Evolutionary conservation across 305 asterid species (phyloP).

Genomic region (Fraxinus greggii): DNA sequence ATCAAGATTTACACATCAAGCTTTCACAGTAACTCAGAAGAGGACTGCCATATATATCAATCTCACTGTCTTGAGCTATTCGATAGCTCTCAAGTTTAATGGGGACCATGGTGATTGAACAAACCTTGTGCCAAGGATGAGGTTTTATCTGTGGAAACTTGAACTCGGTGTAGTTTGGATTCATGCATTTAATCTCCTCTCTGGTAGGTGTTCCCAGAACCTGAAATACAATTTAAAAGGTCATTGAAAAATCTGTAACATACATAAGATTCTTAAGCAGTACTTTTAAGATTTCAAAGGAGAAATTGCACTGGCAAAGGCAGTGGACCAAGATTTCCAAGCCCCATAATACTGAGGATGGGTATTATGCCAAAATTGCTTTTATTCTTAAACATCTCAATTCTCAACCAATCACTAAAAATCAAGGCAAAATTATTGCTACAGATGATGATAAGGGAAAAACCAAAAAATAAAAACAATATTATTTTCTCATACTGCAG

Average conservation of each 20-base stretch:
- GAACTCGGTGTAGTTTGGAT: slow-evolving; percentile 74
- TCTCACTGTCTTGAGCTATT: slow-evolving; percentile 14
- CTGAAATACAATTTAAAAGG: slow-evolving; percentile 43
- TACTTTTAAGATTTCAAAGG: background rate
- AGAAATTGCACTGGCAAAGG: slow-evolving; percentile 1
- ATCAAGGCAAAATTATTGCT: background rate
- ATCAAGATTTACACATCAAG: background rate
- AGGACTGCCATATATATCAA: background rate
- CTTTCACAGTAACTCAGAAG: background rate
- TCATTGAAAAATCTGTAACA: background rate
- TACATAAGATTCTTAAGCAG: background rate
- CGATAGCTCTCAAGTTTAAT: background rate
- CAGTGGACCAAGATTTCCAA: background rate
- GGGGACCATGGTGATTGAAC: slow-evolving; percentile 19
- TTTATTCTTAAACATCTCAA: background rate
- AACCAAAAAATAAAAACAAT: background rate
- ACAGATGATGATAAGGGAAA: background rate
- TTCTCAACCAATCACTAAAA: background rate
- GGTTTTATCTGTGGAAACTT: slow-evolving; percentile 85
- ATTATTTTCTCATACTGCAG: background rate
- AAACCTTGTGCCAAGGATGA: slow-evolving; percentile 94
- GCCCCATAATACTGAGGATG: background rate
- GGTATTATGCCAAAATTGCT: background rate
- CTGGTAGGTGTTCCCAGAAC: slow-evolving; percentile 98
- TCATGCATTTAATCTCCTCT: slow-evolving; percentile 91